Evolutionary conservation across 768 basidiomycete genomes (phyloP).

Genomic region (Daedaleopsis nitida): DNA sequence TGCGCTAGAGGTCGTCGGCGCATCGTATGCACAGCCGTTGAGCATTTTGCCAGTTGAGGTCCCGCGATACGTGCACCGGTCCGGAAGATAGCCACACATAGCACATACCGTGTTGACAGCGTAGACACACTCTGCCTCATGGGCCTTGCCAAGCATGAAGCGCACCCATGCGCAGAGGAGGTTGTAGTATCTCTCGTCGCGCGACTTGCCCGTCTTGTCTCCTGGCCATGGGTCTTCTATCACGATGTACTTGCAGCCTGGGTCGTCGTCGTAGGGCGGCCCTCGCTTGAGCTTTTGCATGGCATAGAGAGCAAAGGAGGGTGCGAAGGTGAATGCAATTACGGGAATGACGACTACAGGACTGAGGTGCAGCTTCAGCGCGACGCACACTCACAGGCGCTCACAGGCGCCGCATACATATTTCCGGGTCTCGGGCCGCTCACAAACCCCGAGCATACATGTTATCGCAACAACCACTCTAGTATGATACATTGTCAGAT

Average conservation of each 20-base stretch:
- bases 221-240: slow-evolving; percentile 31
- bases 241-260: slow-evolving; percentile 30
- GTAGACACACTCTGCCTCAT: slow-evolving; percentile 18
- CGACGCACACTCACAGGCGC: neutral
- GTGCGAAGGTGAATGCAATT: neutral
- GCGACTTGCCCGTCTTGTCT: slow-evolving; percentile 14
- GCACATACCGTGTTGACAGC: slow-evolving; percentile 27
- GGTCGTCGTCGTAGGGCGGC: slow-evolving; percentile 29
- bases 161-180: slow-evolving; percentile 26
- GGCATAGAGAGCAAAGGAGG: neutral
- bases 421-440: neutral
- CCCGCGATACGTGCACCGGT: neutral
- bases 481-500: no score
- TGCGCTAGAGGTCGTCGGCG: slow-evolving; percentile 13
- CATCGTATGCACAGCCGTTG: neutral
- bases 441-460: neutral
- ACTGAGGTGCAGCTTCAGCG: no score
- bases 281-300: slow-evolving; percentile 23
- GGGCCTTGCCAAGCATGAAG: slow-evolving; percentile 23
- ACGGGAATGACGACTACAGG: no score
- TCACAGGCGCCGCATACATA: neutral
- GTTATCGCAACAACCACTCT: neutral
- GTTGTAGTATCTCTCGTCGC: slow-evolving; percentile 21
- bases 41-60: neutral
- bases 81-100: neutral